Evolutionary conservation across 306 rosid species (phyloP).

Genomic region (Casuarina glauca): DNA sequence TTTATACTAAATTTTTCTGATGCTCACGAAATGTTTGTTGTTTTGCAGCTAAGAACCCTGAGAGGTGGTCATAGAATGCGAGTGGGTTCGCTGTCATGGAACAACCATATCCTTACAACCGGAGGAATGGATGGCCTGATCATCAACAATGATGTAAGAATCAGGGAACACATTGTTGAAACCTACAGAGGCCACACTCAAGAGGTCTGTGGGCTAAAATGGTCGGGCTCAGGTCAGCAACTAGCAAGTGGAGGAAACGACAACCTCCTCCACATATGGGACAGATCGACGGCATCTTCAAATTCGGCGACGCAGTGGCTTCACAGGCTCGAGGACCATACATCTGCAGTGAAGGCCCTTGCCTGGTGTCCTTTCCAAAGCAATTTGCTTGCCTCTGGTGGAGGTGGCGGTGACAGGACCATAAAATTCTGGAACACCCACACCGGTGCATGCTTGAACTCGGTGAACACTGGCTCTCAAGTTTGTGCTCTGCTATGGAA

Average conservation of each 20-base stretch:
- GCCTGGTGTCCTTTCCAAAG: constrained; percentile 88
- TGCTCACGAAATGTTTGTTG: constrained; percentile 6
- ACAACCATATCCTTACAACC: constrained; percentile 71
- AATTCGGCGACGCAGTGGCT: constrained; percentile 54
- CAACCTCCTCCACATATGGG: constrained; percentile 53
- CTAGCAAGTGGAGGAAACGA: constrained; percentile 59
- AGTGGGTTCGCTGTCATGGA: constrained; percentile 86
- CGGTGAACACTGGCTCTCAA: constrained; percentile 62
- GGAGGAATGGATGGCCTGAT: constrained; percentile 80
- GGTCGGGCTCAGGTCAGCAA: constrained; percentile 67
- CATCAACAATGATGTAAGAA: constrained; percentile 72
- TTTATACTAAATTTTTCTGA: neutral
- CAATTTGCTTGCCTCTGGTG: constrained; percentile 51
- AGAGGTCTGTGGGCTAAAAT: constrained; percentile 81
- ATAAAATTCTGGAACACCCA: constrained; percentile 63
- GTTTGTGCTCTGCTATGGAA: constrained; percentile 60
- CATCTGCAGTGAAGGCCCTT: constrained; percentile 57
- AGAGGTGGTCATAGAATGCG: constrained; percentile 62
- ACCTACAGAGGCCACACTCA: constrained; percentile 79
- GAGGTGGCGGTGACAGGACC: constrained; percentile 50
- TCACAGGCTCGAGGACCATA: constrained; percentile 56
- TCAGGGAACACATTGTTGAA: constrained; percentile 67
- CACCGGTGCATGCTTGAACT: constrained; percentile 56
- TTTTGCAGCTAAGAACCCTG: constrained; percentile 61
- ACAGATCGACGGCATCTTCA: constrained; percentile 50